phyloP scores from a whole-genome alignment of 768 basidiomycete genomes.

The Hypsizygus marmoreus region DNA sequence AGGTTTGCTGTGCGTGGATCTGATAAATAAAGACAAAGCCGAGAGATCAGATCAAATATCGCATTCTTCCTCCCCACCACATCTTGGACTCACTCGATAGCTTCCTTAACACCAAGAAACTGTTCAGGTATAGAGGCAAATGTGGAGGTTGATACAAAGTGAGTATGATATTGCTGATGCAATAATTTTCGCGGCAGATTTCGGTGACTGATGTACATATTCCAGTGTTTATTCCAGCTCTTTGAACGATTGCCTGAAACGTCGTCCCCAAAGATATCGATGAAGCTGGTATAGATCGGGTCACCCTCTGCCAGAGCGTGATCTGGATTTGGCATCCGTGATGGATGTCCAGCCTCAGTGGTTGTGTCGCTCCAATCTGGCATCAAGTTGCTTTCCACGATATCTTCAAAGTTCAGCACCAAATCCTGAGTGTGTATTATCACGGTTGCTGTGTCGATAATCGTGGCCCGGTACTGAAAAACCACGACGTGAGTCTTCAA shows the following conservation, averaged over 20 bases:
- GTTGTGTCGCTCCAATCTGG: slow-evolving; percentile 23
- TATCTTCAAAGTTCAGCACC: slow-evolving; percentile 20
- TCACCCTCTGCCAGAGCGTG: slow-evolving; percentile 29
- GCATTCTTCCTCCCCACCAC: background rate
- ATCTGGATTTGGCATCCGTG: slow-evolving; percentile 35
- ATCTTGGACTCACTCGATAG: slow-evolving; percentile 30
- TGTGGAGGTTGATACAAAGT: slow-evolving; percentile 41
- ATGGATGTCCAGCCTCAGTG: slow-evolving; percentile 18
- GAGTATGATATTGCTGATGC: slow-evolving; percentile 36
- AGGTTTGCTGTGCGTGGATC: slow-evolving; percentile 32
- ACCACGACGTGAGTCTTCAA: background rate
- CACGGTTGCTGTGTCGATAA: slow-evolving; percentile 10
- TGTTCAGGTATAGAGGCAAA: slow-evolving; percentile 39
- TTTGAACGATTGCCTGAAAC: slow-evolving; percentile 46
- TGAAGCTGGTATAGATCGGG: slow-evolving; percentile 31
- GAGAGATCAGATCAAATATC: background rate
- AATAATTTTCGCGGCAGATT: slow-evolving; percentile 37
- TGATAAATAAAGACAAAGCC: slow-evolving; percentile 17
- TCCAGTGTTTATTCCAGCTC: slow-evolving; percentile 48
- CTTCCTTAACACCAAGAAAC: slow-evolving; percentile 30
- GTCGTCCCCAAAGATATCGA: slow-evolving; percentile 41
- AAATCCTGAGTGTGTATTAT: slow-evolving; percentile 16
- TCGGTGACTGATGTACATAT: slow-evolving; percentile 37
- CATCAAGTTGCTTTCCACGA: slow-evolving; percentile 16
- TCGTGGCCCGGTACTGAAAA: background rate